Conservation (phyloP, 805 yeast species). For the Kodamaea kaohsiungensis region DNA sequence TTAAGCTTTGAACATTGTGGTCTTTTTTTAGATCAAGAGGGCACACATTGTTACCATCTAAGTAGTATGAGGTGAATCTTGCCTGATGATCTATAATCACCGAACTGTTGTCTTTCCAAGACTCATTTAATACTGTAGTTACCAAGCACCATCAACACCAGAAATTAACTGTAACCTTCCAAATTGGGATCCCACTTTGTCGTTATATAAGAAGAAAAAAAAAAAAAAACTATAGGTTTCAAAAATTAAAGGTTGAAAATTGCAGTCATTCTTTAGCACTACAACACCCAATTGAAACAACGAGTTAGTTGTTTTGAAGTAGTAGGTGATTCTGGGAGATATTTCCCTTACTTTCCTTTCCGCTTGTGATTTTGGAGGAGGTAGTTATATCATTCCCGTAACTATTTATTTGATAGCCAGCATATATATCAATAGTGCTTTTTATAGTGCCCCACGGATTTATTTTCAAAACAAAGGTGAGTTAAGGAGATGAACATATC, state of each 20-base stretch:
- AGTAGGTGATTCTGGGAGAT: not conserved
- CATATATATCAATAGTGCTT: not conserved
- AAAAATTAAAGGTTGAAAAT: conserved; percentile 1
- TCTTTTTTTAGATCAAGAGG: not conserved
- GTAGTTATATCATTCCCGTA: not conserved
- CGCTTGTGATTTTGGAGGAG: not conserved
- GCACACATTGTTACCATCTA: not conserved
- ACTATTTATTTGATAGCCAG: not conserved
- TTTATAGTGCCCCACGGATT: conserved; percentile 8
- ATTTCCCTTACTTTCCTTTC: not conserved
- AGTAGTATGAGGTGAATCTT: not conserved
- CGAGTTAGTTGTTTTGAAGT: not conserved
- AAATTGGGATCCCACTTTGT: not conserved
- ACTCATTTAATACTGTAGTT: not conserved
- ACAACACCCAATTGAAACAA: not conserved
- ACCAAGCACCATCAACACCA: not conserved
- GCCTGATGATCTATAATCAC: not conserved
- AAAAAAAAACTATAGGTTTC: not conserved
- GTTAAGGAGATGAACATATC: conserved; percentile 17
- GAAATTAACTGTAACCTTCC: not conserved
- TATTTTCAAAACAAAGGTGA: not conserved
- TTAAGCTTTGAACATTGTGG: not conserved
- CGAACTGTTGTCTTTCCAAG: not conserved
- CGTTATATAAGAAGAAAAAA: not conserved
- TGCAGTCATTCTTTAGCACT: conserved; percentile 1